Base-by-base conservation (phyloP, 768 basidiomycete genomes). In the Phanerodontia chrysosporium region DNA sequence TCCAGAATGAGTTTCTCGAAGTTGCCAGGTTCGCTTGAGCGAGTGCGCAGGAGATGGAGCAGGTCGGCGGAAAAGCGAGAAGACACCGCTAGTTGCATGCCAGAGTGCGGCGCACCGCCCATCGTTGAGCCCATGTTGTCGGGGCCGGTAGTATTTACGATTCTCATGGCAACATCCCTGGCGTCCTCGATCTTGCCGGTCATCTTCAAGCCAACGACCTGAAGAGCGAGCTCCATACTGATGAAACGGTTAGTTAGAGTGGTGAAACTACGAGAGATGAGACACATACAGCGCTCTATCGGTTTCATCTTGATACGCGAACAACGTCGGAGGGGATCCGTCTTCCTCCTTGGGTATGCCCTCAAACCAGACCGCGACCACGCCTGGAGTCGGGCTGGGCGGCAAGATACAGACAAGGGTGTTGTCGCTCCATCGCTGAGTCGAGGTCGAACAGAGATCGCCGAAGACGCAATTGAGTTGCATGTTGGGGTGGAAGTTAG, bases 171-270 rank as follows among this genome's bases (percentile, higher is more conserved):
- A 36, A 97, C 90, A 58, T 93, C 90, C 72, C 91, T 89, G 2
- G 95, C 94, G 55, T 95, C 92, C 65, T 95, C 93, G 28, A 96
- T 86, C 67, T 94, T 90, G 49, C 95, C 95, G 0, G 94, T 96
- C 92, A 97, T 95, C 77, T 96, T 95, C 62, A 97, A 76, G 0
- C 95, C 95, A 18, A 98, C 94, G 14, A 96, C 93, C 68, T 96
- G 94, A 3, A 98, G 78, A 53, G 95, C 95, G 55, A 97, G 83
- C 71, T 96, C 95, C 92, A 98, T 95, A 64, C 92, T 95, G 65
- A 39, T 54, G 16, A 10, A 30, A 22, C 44, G 2, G 36, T 42
- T 8, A 10, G 52, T 30, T 18, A 59, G 18, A 28, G 30, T 30
- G n/a, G n/a, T n/a, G 1, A 27, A 18, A 12, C 2, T 13, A 10